phyloP scores from a whole-genome alignment of 2,329 filamentous ascomycete genomes.

The Aspergillus latus region DNA sequence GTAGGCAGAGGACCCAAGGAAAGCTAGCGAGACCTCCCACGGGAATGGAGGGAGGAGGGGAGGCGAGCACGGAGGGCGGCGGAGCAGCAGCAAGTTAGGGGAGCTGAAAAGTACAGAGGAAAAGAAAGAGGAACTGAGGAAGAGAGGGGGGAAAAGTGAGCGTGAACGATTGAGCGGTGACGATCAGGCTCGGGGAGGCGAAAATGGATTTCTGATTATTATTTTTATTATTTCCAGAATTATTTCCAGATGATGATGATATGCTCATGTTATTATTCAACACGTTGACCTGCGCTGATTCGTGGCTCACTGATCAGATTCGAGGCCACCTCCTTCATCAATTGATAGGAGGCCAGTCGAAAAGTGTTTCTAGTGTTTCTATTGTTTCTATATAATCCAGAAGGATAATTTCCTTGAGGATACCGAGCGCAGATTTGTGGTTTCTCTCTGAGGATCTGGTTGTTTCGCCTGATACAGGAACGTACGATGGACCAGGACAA shows the following conservation, averaged over 20 bases:
- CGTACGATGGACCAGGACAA: conserved; percentile 12
- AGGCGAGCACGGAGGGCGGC: conserved; percentile 22
- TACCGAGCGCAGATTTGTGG: neutral
- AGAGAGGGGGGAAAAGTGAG: conserved; percentile 18
- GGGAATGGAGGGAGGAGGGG: conserved; percentile 27
- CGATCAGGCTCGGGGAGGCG: conserved; percentile 28
- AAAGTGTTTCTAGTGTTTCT: neutral
- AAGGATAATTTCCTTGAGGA: too few species aligned
- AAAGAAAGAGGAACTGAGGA: conserved; percentile 13
- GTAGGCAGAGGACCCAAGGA: conserved; percentile 22
- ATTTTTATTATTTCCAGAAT: neutral
- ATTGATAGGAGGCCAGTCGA: too few species aligned
- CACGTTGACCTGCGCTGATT: neutral
- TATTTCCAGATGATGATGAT: conserved; percentile 2
- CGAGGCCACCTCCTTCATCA: too few species aligned
- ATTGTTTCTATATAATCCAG: neutral
- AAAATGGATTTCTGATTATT: conserved; percentile 16
- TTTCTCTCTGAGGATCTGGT: neutral
- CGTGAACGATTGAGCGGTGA: conserved; percentile 22
- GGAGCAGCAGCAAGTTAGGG: conserved; percentile 15
- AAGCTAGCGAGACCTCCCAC: conserved; percentile 21
- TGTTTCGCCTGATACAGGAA: conserved; percentile 4
- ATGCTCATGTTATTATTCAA: neutral
- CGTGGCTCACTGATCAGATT: conserved; percentile 15
- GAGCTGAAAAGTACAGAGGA: conserved; percentile 12